These are phyloP conservation scores for Xylaria venustula DNA, from an alignment of 495 filamentous ascomycete species.

Conservation along the genomic window DNA sequence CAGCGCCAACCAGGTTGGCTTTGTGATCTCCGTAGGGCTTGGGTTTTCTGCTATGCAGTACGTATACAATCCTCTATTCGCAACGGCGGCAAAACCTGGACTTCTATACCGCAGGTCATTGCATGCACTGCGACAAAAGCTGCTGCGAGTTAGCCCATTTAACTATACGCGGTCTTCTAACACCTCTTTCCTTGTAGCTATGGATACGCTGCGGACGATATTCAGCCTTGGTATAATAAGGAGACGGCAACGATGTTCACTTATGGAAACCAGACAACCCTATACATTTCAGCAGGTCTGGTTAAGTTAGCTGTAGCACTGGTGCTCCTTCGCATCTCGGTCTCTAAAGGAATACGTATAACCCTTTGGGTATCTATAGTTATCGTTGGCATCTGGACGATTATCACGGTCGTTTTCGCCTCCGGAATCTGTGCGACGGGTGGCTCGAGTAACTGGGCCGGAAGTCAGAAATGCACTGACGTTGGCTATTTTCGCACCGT, in stretches of 20 bases:
- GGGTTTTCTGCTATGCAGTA: conserved; percentile 26
- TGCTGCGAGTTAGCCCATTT: neutral
- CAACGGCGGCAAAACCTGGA: neutral
- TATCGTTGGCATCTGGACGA: conserved; percentile 25
- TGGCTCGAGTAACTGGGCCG: conserved; percentile 28
- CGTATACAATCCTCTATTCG: neutral
- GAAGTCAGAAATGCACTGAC: conserved; percentile 22
- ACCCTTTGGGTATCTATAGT: conserved; percentile 22
- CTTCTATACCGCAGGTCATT: neutral
- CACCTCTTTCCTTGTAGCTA: conserved; percentile 7
- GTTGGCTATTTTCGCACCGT: conserved; percentile 29
- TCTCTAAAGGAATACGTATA: conserved; percentile 20
- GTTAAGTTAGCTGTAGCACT: conserved; percentile 30
- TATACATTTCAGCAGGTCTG: conserved; percentile 29
- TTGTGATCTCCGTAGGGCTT: conserved; percentile 24
- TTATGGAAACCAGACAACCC: conserved; percentile 25
- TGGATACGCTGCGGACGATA: conserved; percentile 25
- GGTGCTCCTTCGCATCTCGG: conserved; percentile 26
- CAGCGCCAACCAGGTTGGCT: conserved; percentile 18
- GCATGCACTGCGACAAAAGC: neutral
- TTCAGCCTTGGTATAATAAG: conserved; percentile 23
- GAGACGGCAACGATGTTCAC: conserved; percentile 20
- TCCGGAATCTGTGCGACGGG: conserved; percentile 27
- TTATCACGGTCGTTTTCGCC: conserved; percentile 29
- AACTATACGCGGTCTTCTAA: neutral